These are phyloP conservation scores for Prunus yedoensis DNA, from an alignment of 331 rosid species.

Conservation along the genomic window DNA sequence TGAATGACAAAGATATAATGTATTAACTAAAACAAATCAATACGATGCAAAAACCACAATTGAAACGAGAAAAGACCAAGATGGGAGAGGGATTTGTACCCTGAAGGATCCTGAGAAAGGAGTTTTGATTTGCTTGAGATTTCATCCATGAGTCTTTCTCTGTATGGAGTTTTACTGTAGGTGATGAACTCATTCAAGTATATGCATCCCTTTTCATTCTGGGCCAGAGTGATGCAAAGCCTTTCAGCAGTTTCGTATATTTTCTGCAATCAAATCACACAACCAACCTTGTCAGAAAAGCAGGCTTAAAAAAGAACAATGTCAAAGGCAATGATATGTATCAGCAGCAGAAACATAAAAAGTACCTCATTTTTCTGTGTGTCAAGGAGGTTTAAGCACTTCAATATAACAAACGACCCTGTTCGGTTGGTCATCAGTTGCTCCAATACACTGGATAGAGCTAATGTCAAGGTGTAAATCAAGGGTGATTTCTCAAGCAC, in stretches of 20 bases:
- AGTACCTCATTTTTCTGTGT: constrained; percentile 12
- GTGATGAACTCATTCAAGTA: constrained; percentile 23
- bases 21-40: neutral
- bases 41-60: neutral
- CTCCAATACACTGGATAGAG: neutral
- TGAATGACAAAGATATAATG: neutral
- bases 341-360: neutral
- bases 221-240: constrained; percentile 14
- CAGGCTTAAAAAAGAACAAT: neutral
- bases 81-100: constrained; percentile 17
- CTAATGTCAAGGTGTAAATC: neutral
- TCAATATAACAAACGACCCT: constrained; percentile 10
- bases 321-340: neutral
- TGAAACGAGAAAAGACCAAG: neutral
- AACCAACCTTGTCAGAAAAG: neutral
- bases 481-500: constrained; percentile 15
- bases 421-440: constrained; percentile 15
- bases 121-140: constrained; percentile 10
- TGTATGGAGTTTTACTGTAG: constrained; percentile 1
- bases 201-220: constrained; percentile 31
- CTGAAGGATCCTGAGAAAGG: constrained; percentile 30
- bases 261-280: neutral
- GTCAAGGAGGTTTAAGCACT: constrained; percentile 19
- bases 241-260: neutral
- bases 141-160: neutral